phyloP scores from a whole-genome alignment of 495 filamentous ascomycete genomes.

The Neurospora tetrasperma region DNA sequence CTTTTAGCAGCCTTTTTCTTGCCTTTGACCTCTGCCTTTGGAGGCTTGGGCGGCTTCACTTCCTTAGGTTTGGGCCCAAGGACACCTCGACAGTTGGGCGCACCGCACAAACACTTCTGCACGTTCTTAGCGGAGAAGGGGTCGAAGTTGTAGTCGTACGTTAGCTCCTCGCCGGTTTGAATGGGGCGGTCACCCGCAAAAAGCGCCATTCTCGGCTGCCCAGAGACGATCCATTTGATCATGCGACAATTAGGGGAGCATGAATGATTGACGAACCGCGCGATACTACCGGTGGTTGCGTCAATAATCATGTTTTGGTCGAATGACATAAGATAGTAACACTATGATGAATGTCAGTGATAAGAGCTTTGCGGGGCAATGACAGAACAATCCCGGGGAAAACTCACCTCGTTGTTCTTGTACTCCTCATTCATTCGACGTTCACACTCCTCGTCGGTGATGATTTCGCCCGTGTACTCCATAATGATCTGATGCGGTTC shows the following conservation, averaged over 20 bases:
- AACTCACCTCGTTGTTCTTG: constrained; percentile 75
- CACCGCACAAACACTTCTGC: constrained; percentile 73
- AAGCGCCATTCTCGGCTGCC: constrained; percentile 91
- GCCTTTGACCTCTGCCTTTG: constrained; percentile 20
- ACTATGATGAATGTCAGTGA: constrained; percentile 40
- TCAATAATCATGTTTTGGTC: constrained; percentile 99
- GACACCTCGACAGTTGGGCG: constrained; percentile 64
- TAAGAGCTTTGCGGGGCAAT: constrained; percentile 9
- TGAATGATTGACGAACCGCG: constrained; percentile 95
- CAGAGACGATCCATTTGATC: constrained; percentile 94
- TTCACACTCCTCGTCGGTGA: constrained; percentile 87
- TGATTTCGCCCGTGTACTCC: constrained; percentile 95
- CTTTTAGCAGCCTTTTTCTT: constrained; percentile 23
- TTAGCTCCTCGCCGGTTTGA: constrained; percentile 89
- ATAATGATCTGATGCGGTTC: constrained; percentile 90
- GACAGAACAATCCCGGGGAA: not conserved
- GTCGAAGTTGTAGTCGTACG: constrained; percentile 99
- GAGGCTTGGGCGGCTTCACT: constrained; percentile 33
- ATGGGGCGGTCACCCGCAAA: constrained; percentile 87
- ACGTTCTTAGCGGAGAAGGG: constrained; percentile 74
- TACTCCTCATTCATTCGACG: constrained; percentile 85
- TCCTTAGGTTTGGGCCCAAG: constrained; percentile 64
- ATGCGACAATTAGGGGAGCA: constrained; percentile 96
- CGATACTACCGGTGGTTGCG: constrained; percentile 88
- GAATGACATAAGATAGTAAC: constrained; percentile 96